Evolutionary conservation across 371 early-diverging fungal species (phyloP).

Genomic region (Dichotomocladium elegans): DNA sequence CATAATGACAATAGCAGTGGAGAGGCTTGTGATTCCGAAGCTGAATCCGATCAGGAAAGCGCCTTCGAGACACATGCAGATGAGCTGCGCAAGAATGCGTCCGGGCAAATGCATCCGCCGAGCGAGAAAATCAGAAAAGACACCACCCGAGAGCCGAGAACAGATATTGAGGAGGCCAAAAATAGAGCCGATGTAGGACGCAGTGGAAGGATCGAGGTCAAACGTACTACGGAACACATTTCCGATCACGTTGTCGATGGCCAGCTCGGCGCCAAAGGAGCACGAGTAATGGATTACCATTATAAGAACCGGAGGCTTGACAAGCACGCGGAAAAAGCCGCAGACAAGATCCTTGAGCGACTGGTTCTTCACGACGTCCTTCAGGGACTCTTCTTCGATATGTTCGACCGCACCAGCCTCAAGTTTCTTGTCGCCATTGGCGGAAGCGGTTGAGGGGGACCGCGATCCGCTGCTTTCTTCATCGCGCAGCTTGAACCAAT

Average conservation of each 20-base stretch:
- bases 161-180: slow-evolving; percentile 65
- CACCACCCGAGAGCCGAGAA: slow-evolving; percentile 56
- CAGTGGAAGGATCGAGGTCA: slow-evolving; percentile 33
- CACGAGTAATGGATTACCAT: slow-evolving; percentile 55
- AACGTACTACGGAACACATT: slow-evolving; percentile 27
- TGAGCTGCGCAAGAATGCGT: slow-evolving; percentile 31
- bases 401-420: background rate
- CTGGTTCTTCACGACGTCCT: slow-evolving; percentile 11
- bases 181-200: slow-evolving; percentile 51
- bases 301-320: slow-evolving; percentile 35
- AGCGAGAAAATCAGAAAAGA: slow-evolving; percentile 28
- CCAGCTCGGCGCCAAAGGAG: slow-evolving; percentile 62
- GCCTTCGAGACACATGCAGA: slow-evolving; percentile 35
- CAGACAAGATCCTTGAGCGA: background rate
- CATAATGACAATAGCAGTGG: slow-evolving; percentile 27
- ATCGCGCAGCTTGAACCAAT: slow-evolving; percentile 21
- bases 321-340: slow-evolving; percentile 2
- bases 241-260: slow-evolving; percentile 56
- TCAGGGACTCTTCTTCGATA: slow-evolving; percentile 6
- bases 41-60: slow-evolving; percentile 19
- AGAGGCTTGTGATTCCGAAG: slow-evolving; percentile 13
- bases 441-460: background rate
- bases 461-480: background rate
- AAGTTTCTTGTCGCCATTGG: background rate
- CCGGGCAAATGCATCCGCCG: slow-evolving; percentile 8